Evolutionary conservation across 306 rosid genomes (phyloP).

Genomic region (Albizia julibrissin): DNA sequence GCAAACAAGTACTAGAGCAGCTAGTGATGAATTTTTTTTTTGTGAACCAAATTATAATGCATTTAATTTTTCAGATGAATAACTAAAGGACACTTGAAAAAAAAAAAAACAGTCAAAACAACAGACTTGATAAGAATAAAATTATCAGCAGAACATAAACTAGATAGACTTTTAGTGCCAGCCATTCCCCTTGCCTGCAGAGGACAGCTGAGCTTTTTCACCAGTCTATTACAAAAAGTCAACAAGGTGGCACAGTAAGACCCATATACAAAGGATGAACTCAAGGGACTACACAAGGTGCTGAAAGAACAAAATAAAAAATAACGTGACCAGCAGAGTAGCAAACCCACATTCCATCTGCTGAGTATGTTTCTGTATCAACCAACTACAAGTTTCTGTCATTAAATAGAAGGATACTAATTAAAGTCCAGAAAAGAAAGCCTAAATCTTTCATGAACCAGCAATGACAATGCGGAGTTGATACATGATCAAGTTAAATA

Average conservation of each 20-base stretch:
- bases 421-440: slow-evolving; percentile 3
- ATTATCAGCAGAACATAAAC: background rate
- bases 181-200: background rate
- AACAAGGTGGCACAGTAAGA: slow-evolving; percentile 25
- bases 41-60: background rate
- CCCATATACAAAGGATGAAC: slow-evolving; percentile 14
- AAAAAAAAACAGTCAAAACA: background rate
- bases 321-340: background rate
- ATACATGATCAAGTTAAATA: slow-evolving; percentile 10
- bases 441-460: slow-evolving; percentile 16
- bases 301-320: slow-evolving; percentile 21
- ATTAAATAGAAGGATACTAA: background rate
- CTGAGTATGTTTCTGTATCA: background rate
- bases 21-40: slow-evolving; percentile 3
- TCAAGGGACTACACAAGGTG: background rate
- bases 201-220: background rate
- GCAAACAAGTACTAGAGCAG: slow-evolving; percentile 13
- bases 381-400: background rate
- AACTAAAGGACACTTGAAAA: background rate
- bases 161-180: background rate
- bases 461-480: slow-evolving; percentile 1
- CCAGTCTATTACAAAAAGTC: background rate
- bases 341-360: background rate
- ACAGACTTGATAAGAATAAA: background rate
- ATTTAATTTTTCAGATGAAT: background rate